Percentiles rank a stretch among this genome's conserved stretches.
These are phyloP conservation scores for Anthracocystis walkeri DNA, from an alignment of 1,284 basidiomycete genomes.

Conservation along the genomic window DNA sequence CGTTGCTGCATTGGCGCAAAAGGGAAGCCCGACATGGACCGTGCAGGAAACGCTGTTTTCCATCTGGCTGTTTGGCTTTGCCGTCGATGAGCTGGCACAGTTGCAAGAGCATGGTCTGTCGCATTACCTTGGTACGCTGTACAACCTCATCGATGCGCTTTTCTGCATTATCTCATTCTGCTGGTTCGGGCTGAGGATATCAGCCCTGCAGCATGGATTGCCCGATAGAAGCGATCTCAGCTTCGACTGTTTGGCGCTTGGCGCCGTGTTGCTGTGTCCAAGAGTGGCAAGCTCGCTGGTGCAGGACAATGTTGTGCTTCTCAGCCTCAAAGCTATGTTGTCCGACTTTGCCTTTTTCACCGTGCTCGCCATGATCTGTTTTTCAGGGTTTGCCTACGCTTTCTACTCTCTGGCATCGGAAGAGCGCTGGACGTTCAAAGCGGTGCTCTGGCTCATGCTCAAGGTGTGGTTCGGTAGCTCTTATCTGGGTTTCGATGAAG, in stretches of 20 bases:
- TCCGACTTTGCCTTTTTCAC: constrained; percentile 75
- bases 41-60: constrained; percentile 55
- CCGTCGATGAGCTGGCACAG: constrained; percentile 88
- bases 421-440: constrained; percentile 70
- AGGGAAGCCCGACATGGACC: constrained; percentile 54
- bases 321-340: constrained; percentile 78
- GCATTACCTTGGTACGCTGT: constrained; percentile 73
- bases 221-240: constrained; percentile 59
- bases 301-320: constrained; percentile 70
- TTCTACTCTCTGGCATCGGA: constrained; percentile 79
- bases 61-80: constrained; percentile 75
- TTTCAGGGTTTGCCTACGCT: constrained; percentile 88
- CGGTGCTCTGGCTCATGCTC: constrained; percentile 90
- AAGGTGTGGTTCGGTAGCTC: constrained; percentile 75
- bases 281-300: constrained; percentile 69
- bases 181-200: constrained; percentile 67
- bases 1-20: constrained; percentile 65
- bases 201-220: constrained; percentile 59
- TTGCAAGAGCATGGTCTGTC: constrained; percentile 93
- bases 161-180: constrained; percentile 68
- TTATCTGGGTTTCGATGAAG: constrained; percentile 57
- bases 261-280: constrained; percentile 68
- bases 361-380: constrained; percentile 78
- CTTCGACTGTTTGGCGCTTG: constrained; percentile 68
- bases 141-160: constrained; percentile 57